Conservation (phyloP, 352 stramenopile genomes). For the Thalassiosira livingstoniorum region DNA sequence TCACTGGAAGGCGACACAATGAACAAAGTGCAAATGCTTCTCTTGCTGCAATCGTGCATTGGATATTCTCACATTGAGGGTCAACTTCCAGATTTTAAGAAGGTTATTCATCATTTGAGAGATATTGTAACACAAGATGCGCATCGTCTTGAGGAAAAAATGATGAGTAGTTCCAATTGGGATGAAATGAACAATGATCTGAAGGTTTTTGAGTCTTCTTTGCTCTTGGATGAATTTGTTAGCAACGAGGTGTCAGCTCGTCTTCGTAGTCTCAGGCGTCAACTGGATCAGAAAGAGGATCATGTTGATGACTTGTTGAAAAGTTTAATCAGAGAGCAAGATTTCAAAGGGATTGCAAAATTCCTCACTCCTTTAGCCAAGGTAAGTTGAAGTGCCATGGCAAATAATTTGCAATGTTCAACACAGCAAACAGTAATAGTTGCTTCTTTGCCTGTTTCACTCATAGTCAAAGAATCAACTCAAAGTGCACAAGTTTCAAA, state of each 20-base stretch:
- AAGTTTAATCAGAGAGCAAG: conserved; percentile 56
- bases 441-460: too few species aligned
- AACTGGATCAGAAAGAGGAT: conserved; percentile 65
- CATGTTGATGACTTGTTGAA: conserved; percentile 58
- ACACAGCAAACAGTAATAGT: too few species aligned
- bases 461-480: conserved; percentile 70
- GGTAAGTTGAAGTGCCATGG: too few species aligned
- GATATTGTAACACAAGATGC: conserved; percentile 50
- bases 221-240: conserved; percentile 59
- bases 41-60: background rate
- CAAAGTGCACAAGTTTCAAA: conserved; percentile 55
- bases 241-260: conserved; percentile 41
- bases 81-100: conserved; percentile 20
- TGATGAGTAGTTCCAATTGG: conserved; percentile 59
- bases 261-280: conserved; percentile 35
- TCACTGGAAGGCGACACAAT: background rate
- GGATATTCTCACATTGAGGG: background rate
- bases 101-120: conserved; percentile 28
- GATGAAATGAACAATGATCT: conserved; percentile 60
- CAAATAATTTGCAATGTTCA: too few species aligned
- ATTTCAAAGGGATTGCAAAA: conserved; percentile 63
- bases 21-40: conserved; percentile 2
- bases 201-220: conserved; percentile 40
- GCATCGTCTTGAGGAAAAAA: conserved; percentile 49
- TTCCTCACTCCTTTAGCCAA: conserved; percentile 58